Base-by-base conservation (phyloP, 805 yeast genomes). In the Saccharomycopsis sp. region DNA sequence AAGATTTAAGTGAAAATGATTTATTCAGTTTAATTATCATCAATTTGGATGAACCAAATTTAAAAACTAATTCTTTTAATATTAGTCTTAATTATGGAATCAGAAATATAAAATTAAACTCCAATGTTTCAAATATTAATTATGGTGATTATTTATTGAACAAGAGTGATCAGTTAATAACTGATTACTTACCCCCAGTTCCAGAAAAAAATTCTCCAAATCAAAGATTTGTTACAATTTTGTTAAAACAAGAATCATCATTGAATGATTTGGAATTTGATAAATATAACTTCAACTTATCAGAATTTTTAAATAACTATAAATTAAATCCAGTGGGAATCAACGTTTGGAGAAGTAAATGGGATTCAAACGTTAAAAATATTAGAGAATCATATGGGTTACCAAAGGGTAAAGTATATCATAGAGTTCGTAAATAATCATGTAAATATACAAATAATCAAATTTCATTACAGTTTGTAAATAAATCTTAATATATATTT, bases 191-290 rank as follows among this genome's bases (percentile, higher is more conserved):
- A 19, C 95, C 98, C 20, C 83, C 96, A 34, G 72, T 72, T 21
- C 95, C 96, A 9, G 96, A 89, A 56, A 84, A 83, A 64, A 92
- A 92, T 58, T 68, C 80, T 3, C 86, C 84, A 31, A 66, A 67
- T 25, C 95, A 89, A 59, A 74, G 97, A 61, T 77, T 82, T 41
- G 76, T 83, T 38, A 73, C 85, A 32, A 88, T 96, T 96, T 94
- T 87, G 3, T 81, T 86, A 59, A 77, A 87, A 61, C 97, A 92
- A 60, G 45, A 57, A 3, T 54, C 54, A 20, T 48, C 48, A 17
- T 48, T 26, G 35, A 15, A 14, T 6, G 50, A 50, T 27, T 43
- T 52, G 15, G 44, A 42, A n/a, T 49, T 46, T 28, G 40, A 53
- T 27, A 60, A 77, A 48, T 71, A 70, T 10, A 56, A 63, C 41